A percentile compares a stretch with the other conserved stretches of the same genome.
These are phyloP conservation scores for Cercospora nicotianae DNA, from an alignment of 2,329 filamentous ascomycete genomes.

Conservation along the genomic window DNA sequence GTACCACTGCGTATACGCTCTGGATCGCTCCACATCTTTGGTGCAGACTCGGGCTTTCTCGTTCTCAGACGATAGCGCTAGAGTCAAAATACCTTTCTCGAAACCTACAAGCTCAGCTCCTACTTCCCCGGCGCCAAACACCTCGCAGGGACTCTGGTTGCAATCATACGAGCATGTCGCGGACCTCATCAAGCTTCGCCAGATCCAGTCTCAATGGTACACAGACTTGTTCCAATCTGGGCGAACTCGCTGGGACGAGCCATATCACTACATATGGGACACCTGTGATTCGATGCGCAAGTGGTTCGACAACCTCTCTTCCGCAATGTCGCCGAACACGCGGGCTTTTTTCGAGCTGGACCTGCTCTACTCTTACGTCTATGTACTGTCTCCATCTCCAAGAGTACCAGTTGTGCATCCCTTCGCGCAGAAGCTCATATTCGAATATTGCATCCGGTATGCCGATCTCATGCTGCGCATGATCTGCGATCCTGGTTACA, in stretches of 20 bases:
- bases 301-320: constrained; percentile 78
- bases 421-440: constrained; percentile 61
- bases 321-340: constrained; percentile 63
- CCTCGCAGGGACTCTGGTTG: constrained; percentile 45
- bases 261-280: constrained; percentile 71
- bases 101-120: constrained; percentile 29
- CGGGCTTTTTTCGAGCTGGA: constrained; percentile 83
- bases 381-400: constrained; percentile 79
- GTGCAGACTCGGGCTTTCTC: constrained; percentile 86
- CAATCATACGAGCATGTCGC: constrained; percentile 68
- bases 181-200: constrained; percentile 78
- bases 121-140: constrained; percentile 31
- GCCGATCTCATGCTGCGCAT: constrained; percentile 71
- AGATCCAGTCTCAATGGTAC: constrained; percentile 85
- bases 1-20: constrained; percentile 86
- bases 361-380: constrained; percentile 84
- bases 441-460: constrained; percentile 41
- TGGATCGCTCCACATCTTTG: constrained; percentile 89
- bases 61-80: constrained; percentile 84
- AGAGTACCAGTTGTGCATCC: constrained; percentile 70
- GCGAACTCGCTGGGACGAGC: constrained; percentile 65
- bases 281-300: constrained; percentile 73
- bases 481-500: constrained; percentile 58
- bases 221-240: constrained; percentile 82
- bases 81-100: constrained; percentile 71